Conservation (phyloP, 257 asterid species). For the Linderniella brevidens region DNA sequence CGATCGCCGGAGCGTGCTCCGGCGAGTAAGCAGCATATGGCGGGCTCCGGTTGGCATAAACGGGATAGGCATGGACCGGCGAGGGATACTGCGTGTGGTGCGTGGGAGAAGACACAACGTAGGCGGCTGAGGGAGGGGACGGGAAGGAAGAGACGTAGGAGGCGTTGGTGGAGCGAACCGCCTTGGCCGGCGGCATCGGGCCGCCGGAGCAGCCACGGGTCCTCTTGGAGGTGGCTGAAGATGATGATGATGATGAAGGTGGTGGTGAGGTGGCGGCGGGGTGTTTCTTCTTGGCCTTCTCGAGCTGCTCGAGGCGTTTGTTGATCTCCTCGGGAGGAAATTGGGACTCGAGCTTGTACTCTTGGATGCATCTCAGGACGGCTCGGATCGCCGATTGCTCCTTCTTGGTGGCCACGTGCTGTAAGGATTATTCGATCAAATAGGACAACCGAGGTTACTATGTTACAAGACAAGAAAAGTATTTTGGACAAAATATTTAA, state of each 20-base stretch:
- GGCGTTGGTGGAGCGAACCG: conserved; percentile 93
- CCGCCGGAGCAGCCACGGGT: conserved; percentile 88
- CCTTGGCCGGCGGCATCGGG: conserved; percentile 99
- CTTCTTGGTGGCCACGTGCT: conserved; percentile 93
- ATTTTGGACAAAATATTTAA: no score
- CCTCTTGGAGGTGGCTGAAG: conserved; percentile 43
- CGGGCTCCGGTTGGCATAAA: conserved; percentile 38
- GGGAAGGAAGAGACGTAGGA: conserved; percentile 89
- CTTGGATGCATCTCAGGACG: conserved; percentile 83
- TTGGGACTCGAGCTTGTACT: conserved; percentile 77
- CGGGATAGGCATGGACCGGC: no score
- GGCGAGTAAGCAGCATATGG: conserved; percentile 74
- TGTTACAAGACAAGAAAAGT: no score
- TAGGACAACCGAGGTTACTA: not conserved
- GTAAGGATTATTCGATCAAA: conserved; percentile 4
- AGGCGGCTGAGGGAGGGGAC: conserved; percentile 53
- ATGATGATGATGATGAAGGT: no score
- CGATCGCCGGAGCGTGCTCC: conserved; percentile 43
- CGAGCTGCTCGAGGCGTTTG: conserved; percentile 82
- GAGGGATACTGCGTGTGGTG: conserved; percentile 53
- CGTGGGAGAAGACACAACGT: conserved; percentile 27
- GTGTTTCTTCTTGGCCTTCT: conserved; percentile 74
- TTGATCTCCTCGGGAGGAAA: conserved; percentile 76
- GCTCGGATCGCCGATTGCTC: conserved; percentile 96
- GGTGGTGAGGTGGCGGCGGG: conserved; percentile 40